Conservation (phyloP, 1,139 yeast genomes). For the Diutina ranongensis region DNA sequence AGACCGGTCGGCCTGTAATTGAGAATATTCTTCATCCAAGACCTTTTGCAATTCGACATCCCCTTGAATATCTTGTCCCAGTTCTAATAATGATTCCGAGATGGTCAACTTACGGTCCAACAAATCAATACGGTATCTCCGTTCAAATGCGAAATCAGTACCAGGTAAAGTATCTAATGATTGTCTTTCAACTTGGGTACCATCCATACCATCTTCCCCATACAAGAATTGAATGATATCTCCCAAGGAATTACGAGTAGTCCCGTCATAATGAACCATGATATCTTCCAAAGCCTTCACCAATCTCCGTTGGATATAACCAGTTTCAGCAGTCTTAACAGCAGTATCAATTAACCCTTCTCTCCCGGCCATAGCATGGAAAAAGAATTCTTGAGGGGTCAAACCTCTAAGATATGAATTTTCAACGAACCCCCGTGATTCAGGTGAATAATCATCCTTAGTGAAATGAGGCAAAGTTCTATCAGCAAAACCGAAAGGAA, state of each 20-base stretch:
- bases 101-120: constrained; percentile 57
- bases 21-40: constrained; percentile 76
- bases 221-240: constrained; percentile 92
- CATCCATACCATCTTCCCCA: constrained; percentile 99
- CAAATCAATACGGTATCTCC: constrained; percentile 77
- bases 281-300: constrained; percentile 97
- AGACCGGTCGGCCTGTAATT: constrained; percentile 63
- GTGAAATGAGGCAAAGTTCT: constrained; percentile 97
- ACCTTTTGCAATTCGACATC: constrained; percentile 73
- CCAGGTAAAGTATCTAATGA: constrained; percentile 96
- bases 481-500: constrained; percentile 93
- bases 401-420: constrained; percentile 94
- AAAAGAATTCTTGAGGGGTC: constrained; percentile 97
- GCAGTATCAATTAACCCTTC: constrained; percentile 99
- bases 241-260: constrained; percentile 94
- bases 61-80: constrained; percentile 86
- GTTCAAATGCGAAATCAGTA: constrained; percentile 71
- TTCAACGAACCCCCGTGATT: constrained; percentile 95
- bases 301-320: constrained; percentile 97
- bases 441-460: constrained; percentile 96
- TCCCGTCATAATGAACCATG: constrained; percentile 98
- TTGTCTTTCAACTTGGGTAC: constrained; percentile 95
- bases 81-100: constrained; percentile 66
- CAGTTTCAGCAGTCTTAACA: constrained; percentile 97
- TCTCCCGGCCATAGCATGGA: constrained; percentile 99